Base-by-base conservation (phyloP, 1,284 basidiomycete species). In the Fomitopsis palustris region DNA sequence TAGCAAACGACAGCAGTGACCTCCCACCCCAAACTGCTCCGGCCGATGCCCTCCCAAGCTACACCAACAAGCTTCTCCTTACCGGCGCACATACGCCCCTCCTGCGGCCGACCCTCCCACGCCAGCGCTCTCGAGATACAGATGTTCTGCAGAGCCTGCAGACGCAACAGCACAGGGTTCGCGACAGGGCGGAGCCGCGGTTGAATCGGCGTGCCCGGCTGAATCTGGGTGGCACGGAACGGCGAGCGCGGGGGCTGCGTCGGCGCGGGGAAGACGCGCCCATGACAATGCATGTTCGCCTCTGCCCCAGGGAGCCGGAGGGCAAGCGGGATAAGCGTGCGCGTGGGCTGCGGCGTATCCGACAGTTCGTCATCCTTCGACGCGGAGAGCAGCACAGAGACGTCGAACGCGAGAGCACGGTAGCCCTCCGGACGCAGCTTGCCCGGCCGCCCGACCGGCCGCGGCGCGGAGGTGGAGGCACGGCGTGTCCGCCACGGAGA, bases 1-100 rank as follows among this genome's bases (percentile, higher is more conserved):
- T 53, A 55, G 41, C 52, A 61, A 53, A 56, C 56, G 47, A 54
- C 53, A 7, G 29, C 47, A 31, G 56, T 57, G 52, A 70, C 70
- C 61, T 69, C 69, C 65, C 77, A 74, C 25, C 74, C 76, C 62
- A 87, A 73, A 54, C 74, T 67, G 63, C 84, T 87, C 59, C 77
- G 71, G 12, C 84, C 81, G 19, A 83, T 73, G 9, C 83, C 84
- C 61, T 86, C 85, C 67, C 80, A 84, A 31, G 83, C 84, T 59
- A 86, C 68, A 25, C 81, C 79, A 27, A 81, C 69, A 55, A 87
- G 71, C 60, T 81, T 78, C 71, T 87, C 86, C 69, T 78, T 76
- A 54, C 83, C 84, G 56, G 78, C 79, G 3, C 80, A 78, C 58
- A 83, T 70, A 19, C 73, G 72, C 47, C 78, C 78, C 47, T 82